phyloP scores from a whole-genome alignment of 306 rosid species.

The Cyclanthera cordifolia region DNA sequence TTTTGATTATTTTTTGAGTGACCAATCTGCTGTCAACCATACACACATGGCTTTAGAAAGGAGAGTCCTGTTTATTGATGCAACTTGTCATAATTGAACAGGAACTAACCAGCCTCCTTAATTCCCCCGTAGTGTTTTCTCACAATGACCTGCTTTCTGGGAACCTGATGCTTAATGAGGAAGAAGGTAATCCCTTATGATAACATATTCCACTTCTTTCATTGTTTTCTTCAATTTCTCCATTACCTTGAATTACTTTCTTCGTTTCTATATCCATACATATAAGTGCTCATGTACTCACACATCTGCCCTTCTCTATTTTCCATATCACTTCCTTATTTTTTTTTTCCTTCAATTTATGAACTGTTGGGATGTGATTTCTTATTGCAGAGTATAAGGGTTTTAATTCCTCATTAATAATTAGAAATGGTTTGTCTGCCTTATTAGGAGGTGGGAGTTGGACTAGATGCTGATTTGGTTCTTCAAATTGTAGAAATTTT shows the following conservation, averaged over 20 bases:
- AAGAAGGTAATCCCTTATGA: slow-evolving; percentile 49
- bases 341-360: background rate
- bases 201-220: background rate
- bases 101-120: slow-evolving; percentile 52
- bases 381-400: background rate
- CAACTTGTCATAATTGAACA: slow-evolving; percentile 41
- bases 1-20: background rate
- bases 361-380: background rate
- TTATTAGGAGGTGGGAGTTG: background rate
- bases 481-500: background rate
- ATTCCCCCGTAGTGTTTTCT: slow-evolving; percentile 69
- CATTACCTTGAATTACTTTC: background rate
- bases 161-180: slow-evolving; percentile 73
- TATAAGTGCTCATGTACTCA: background rate
- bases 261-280: background rate
- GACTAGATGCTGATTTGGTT: background rate
- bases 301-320: background rate
- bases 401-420: background rate
- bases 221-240: background rate
- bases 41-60: background rate
- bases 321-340: background rate
- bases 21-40: background rate
- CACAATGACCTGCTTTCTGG: slow-evolving; percentile 94
- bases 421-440: background rate
- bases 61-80: background rate